phyloP scores from a whole-genome alignment of 352 stramenopile genomes.

The Pythium phragmiticola region DNA sequence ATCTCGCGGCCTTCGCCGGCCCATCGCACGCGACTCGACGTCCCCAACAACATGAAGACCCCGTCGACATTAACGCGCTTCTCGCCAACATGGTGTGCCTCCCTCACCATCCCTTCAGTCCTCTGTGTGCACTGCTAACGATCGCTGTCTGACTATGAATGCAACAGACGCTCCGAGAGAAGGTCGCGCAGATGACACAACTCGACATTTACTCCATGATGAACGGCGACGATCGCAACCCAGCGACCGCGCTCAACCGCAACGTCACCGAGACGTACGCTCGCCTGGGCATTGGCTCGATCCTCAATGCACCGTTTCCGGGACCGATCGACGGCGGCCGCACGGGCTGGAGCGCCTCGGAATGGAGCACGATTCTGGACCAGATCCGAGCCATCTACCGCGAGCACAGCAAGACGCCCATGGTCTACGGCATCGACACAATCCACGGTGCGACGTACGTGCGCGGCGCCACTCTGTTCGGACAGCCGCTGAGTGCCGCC shows the following conservation, averaged over 20 bases:
- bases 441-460: conserved; percentile 92
- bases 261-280: conserved; percentile 60
- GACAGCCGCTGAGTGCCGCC: conserved; percentile 85
- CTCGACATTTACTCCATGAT: conserved; percentile 88
- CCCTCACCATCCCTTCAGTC: no score
- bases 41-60: background rate
- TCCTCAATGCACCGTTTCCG: conserved; percentile 81
- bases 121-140: no score
- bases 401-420: conserved; percentile 51
- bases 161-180: conserved; percentile 50
- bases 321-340: conserved; percentile 42
- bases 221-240: conserved; percentile 51
- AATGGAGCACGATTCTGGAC: conserved; percentile 61
- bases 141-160: background rate
- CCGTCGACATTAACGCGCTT: conserved; percentile 24
- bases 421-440: conserved; percentile 89
- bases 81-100: conserved; percentile 29
- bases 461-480: conserved; percentile 76
- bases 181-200: conserved; percentile 89
- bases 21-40: background rate
- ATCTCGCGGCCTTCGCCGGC: conserved; percentile 9
- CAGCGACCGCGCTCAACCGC: conserved; percentile 46
- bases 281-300: conserved; percentile 76
- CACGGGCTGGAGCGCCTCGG: conserved; percentile 60
- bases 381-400: conserved; percentile 78